phyloP scores from a whole-genome alignment of 257 asterid genomes.

The Anisodus acutangulus region DNA sequence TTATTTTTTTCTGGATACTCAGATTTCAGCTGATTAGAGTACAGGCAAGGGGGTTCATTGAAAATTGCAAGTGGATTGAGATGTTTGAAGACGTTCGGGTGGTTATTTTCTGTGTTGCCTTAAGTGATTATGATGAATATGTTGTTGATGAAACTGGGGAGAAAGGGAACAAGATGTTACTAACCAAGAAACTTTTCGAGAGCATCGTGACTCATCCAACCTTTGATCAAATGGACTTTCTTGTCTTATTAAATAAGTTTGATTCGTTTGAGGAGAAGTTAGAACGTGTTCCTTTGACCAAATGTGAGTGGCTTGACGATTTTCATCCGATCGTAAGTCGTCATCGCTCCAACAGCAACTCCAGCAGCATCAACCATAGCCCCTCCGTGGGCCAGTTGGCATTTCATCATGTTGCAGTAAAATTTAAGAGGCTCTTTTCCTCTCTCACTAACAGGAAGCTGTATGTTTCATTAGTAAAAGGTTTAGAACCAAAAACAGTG shows the following conservation, averaged over 20 bases:
- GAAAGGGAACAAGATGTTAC: conserved; percentile 71
- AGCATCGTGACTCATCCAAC: conserved; percentile 84
- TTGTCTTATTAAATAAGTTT: conserved; percentile 70
- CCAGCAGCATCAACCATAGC: conserved; percentile 45
- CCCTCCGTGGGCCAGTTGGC: conserved; percentile 88
- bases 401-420: conserved; percentile 83
- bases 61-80: conserved; percentile 92
- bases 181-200: conserved; percentile 81
- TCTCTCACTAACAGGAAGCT: conserved; percentile 71
- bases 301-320: conserved; percentile 87
- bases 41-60: conserved; percentile 84
- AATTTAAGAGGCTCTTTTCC: conserved; percentile 78
- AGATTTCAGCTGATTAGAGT: conserved; percentile 86
- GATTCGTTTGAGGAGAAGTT: conserved; percentile 81
- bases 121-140: conserved; percentile 79
- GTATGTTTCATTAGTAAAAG: conserved; percentile 75
- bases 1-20: conserved; percentile 31
- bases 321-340: conserved; percentile 76
- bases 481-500: conserved; percentile 80
- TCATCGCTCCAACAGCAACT: conserved; percentile 54
- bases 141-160: conserved; percentile 62
- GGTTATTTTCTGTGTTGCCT: conserved; percentile 74
- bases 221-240: conserved; percentile 81
- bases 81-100: conserved; percentile 84
- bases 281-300: conserved; percentile 65